Evolutionary conservation across 257 asterid species (phyloP).

Genomic region (Solanum pinnatisectum): DNA sequence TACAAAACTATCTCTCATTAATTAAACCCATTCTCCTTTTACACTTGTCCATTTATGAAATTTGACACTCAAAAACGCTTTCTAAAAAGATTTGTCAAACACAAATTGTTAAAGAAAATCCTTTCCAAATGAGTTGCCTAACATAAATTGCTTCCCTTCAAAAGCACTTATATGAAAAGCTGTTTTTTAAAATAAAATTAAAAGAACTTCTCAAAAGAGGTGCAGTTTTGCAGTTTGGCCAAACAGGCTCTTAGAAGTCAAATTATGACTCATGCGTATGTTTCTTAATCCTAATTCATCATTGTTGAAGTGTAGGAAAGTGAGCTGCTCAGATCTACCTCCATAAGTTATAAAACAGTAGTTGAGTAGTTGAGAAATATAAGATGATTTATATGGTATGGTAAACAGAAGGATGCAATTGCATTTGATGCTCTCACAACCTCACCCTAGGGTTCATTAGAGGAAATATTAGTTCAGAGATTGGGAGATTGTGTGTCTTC

Average conservation of each 20-base stretch:
- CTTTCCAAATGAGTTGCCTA: background rate
- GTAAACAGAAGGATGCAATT: background rate
- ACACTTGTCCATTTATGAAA: background rate
- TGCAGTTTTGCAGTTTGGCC: background rate
- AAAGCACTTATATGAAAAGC: background rate
- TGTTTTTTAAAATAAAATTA: background rate
- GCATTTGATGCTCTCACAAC: background rate
- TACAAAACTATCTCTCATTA: background rate
- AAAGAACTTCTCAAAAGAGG: background rate
- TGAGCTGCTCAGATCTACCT: background rate
- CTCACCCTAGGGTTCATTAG: background rate
- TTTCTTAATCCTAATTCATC: background rate
- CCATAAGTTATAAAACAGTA: background rate
- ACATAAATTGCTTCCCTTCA: background rate
- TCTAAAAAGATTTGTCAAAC: background rate
- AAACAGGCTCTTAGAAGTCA: background rate
- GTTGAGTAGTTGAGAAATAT: background rate
- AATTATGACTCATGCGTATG: background rate
- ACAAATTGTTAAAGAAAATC: background rate
- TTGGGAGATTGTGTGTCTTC: background rate
- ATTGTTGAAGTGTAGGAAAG: background rate
- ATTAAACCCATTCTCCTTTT: background rate
- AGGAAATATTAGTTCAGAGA: background rate
- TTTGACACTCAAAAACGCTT: background rate
- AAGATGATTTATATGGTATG: background rate